phyloP scores from a whole-genome alignment of 1,139 yeast species.

The Tardiomyces digboiensis region DNA sequence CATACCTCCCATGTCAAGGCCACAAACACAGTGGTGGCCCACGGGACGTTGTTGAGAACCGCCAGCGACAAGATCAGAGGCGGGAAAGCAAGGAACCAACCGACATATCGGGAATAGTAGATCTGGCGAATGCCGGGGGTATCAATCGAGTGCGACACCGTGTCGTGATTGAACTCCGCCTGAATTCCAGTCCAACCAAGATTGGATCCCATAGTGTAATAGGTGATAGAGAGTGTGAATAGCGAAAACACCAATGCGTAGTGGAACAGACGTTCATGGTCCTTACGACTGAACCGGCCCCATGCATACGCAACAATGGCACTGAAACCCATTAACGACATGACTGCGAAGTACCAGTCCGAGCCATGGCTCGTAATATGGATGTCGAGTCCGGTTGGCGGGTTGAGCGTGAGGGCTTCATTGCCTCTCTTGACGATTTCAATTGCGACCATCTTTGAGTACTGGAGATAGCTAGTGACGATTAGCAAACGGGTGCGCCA shows the following conservation, averaged over 20 bases:
- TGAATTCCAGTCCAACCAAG: constrained; percentile 51
- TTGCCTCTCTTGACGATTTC: constrained; percentile 20
- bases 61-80: constrained; percentile 40
- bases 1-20: constrained; percentile 39
- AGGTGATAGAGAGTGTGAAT: constrained; percentile 40
- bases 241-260: constrained; percentile 39
- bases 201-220: constrained; percentile 58
- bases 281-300: constrained; percentile 31
- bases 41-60: constrained; percentile 34
- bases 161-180: constrained; percentile 48
- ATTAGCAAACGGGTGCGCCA: no score
- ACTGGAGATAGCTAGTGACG: no score
- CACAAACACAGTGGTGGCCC: constrained; percentile 31
- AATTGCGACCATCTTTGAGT: neutral
- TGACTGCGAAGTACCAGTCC: constrained; percentile 64
- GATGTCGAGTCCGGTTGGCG: constrained; percentile 33
- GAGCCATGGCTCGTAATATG: constrained; percentile 52
- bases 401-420: constrained; percentile 42
- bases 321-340: constrained; percentile 38
- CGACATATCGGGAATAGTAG: constrained; percentile 56
- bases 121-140: constrained; percentile 43
- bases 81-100: constrained; percentile 60
- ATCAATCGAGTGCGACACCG: constrained; percentile 22
- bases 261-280: constrained; percentile 34
- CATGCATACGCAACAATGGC: constrained; percentile 33